Percentiles rank a stretch among this genome's conserved stretches.
Evolutionary conservation across 2,329 filamentous ascomycete species (phyloP).

Genomic region (Ophiocordyceps camponoti-saundersi): DNA sequence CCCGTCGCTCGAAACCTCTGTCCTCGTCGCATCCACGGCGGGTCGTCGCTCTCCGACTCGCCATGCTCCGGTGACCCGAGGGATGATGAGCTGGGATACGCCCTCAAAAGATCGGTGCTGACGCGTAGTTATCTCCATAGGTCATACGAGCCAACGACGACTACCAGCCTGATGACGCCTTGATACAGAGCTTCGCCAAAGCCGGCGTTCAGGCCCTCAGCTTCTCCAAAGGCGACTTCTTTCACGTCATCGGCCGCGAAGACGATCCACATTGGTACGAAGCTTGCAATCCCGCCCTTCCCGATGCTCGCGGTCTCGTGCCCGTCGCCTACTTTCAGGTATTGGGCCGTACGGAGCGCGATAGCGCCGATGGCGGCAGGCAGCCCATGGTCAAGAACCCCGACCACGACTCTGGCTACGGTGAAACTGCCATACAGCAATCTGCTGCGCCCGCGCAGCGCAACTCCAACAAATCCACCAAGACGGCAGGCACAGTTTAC

Average conservation of each 20-base stretch:
- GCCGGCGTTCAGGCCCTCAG: conserved; percentile 62
- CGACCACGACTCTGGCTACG: conserved; percentile 83
- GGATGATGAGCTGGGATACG: neutral
- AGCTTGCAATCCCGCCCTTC: conserved; percentile 84
- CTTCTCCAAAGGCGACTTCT: conserved; percentile 92
- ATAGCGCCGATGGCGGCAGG: conserved; percentile 49
- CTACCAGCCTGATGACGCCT: conserved; percentile 58
- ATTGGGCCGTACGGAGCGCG: conserved; percentile 78
- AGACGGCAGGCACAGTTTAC: conserved; percentile 75
- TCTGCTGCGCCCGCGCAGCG: conserved; percentile 17
- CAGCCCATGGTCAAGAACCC: conserved; percentile 36
- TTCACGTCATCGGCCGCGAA: conserved; percentile 92
- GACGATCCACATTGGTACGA: conserved; percentile 96
- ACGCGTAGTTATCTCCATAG: conserved; percentile 27
- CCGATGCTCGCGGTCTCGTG: conserved; percentile 75
- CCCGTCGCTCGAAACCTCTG: neutral
- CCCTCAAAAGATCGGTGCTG: neutral
- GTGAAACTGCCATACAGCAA: conserved; percentile 16
- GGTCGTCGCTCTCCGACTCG: neutral
- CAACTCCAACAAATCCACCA: conserved; percentile 28
- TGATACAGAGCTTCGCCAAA: conserved; percentile 80
- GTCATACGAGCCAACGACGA: conserved; percentile 96
- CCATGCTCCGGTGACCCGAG: neutral
- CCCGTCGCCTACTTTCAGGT: conserved; percentile 89
- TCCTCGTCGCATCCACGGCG: neutral